Conservation (phyloP, 331 rosid genomes). For the Rosa hybrid region DNA sequence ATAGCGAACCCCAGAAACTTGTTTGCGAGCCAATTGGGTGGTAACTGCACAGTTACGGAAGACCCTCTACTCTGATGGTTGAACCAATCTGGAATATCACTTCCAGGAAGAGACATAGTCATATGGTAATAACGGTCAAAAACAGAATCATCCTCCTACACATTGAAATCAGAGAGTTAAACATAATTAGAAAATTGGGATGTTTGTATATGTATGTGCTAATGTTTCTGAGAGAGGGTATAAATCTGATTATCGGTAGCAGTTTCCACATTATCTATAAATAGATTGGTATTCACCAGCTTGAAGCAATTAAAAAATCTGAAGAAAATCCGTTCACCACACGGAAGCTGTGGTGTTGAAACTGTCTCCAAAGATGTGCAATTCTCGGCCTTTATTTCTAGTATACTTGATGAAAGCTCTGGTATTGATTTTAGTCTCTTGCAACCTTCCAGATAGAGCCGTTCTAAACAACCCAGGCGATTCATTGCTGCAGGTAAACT, state of each 20-base stretch:
- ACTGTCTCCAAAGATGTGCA: neutral
- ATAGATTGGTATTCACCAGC: neutral
- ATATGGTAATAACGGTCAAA: no score
- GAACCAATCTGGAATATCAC: neutral
- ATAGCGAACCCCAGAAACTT: neutral
- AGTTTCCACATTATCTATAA: neutral
- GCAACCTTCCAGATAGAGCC: neutral
- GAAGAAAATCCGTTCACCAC: rapidly evolving
- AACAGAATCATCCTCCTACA: neutral
- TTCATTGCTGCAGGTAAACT: neutral
- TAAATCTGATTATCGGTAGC: neutral
- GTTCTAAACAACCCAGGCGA: neutral
- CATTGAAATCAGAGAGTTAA: neutral
- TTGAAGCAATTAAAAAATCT: neutral
- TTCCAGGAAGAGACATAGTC: neutral
- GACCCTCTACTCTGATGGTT: neutral
- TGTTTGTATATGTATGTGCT: neutral
- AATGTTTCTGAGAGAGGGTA: neutral
- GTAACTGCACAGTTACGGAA: neutral
- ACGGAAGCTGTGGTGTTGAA: neutral
- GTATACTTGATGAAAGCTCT: neutral
- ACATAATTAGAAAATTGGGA: no score
- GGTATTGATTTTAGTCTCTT: neutral
- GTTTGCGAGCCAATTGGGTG: neutral
- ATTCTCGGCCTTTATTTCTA: rapidly evolving